Percentiles rank a stretch among this genome's conserved stretches.
These are phyloP conservation scores for Prunus mira DNA, from an alignment of 306 rosid genomes.

Conservation along the genomic window DNA sequence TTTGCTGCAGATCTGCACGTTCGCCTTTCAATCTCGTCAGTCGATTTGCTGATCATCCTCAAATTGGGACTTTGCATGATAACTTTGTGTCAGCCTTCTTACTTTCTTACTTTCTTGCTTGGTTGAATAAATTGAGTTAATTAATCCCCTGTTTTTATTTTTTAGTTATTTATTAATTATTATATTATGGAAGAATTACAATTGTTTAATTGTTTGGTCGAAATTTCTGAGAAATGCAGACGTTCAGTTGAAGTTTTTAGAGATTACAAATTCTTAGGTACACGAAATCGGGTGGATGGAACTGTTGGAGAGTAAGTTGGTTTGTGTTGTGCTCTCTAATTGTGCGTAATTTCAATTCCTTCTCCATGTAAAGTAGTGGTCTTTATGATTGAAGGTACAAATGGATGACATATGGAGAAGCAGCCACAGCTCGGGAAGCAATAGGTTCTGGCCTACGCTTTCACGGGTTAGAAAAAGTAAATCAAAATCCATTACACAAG, in stretches of 20 bases:
- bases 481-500: not conserved
- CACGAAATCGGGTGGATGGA: constrained; percentile 75
- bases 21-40: constrained; percentile 66
- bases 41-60: constrained; percentile 72
- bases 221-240: constrained; percentile 38
- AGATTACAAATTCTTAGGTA: constrained; percentile 76
- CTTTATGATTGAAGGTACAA: constrained; percentile 50
- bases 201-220: not conserved
- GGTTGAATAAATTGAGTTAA: not conserved
- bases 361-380: not conserved
- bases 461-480: constrained; percentile 66
- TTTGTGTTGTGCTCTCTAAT: not conserved
- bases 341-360: not conserved
- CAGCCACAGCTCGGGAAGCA: constrained; percentile 65
- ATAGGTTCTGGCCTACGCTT: constrained; percentile 74
- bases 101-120: not conserved
- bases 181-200: not conserved
- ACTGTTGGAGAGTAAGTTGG: constrained; percentile 78
- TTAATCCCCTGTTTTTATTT: too few relatives aligned
- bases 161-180: too few relatives aligned
- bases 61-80: constrained; percentile 77
- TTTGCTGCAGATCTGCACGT: constrained; percentile 50
- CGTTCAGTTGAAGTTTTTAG: constrained; percentile 65
- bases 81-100: constrained; percentile 53
- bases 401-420: constrained; percentile 96